phyloP scores from a whole-genome alignment of 2,329 filamentous ascomycete genomes.

The Nakataea oryzae region DNA sequence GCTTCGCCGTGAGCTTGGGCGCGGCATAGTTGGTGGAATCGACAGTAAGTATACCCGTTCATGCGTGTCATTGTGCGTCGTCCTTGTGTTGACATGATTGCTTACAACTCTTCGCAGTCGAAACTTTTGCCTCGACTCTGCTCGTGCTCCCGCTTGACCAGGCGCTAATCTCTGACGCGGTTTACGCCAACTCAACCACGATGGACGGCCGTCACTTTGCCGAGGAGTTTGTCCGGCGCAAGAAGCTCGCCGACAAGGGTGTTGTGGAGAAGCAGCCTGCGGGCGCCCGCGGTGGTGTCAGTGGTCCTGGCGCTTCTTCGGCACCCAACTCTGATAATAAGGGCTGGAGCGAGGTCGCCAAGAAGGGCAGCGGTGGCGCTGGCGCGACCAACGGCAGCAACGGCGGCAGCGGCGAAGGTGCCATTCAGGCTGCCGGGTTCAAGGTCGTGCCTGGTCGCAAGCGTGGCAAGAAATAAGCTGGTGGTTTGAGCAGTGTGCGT shows the following conservation, averaged over 20 bases:
- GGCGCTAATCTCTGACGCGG: constrained; percentile 77
- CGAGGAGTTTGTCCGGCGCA: constrained; percentile 86
- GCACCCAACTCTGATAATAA: constrained; percentile 22
- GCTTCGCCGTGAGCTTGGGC: constrained; percentile 68
- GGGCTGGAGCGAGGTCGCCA: constrained; percentile 95
- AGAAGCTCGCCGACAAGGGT: constrained; percentile 87
- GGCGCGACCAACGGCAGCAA: constrained; percentile 16
- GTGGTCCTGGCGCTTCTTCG: constrained; percentile 16
- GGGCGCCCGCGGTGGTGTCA: constrained; percentile 38
- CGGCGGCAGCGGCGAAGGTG: constrained; percentile 27
- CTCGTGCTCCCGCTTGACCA: constrained; percentile 66
- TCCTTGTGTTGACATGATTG: constrained; percentile 2
- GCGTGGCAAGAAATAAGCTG: constrained; percentile 68
- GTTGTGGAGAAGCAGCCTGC: constrained; percentile 63
- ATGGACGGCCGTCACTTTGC: constrained; percentile 91
- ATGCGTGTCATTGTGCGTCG: background rate
- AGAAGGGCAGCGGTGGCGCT: constrained; percentile 53
- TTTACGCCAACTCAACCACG: constrained; percentile 78
- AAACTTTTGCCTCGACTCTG: constrained; percentile 70
- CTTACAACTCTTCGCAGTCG: constrained; percentile 39
- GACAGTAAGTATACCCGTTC: constrained; percentile 34
- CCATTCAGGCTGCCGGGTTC: constrained; percentile 47
- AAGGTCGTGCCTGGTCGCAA: constrained; percentile 89
- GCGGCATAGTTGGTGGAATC: constrained; percentile 50
- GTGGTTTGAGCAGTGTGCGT: background rate